Conservation (phyloP, 495 filamentous ascomycete species). For the Aspergillus nanangensis region DNA sequence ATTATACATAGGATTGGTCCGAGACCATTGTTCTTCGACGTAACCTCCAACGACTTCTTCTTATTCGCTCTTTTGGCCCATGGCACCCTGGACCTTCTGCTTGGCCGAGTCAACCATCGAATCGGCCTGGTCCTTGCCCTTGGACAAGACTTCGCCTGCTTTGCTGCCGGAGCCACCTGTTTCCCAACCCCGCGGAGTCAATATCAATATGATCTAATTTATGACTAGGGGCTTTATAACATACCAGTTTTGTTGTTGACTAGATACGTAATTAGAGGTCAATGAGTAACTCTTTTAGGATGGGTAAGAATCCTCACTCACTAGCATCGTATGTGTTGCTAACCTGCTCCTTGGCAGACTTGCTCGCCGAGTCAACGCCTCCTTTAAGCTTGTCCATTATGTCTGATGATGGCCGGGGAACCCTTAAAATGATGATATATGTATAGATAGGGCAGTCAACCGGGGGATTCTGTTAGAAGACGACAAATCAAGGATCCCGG, state of each 20-base stretch:
- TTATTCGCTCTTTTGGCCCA: background rate
- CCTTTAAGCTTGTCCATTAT: constrained; percentile 6
- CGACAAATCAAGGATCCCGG: too few relatives aligned
- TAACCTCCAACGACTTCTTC: too few relatives aligned
- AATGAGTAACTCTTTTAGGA: background rate
- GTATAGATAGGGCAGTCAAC: background rate
- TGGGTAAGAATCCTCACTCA: background rate
- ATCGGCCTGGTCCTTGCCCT: constrained; percentile 5
- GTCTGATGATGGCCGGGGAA: too few relatives aligned
- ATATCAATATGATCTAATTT: background rate
- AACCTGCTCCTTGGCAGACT: constrained; percentile 5
- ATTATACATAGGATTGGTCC: too few relatives aligned
- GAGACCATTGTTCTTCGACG: too few relatives aligned
- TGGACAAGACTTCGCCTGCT: background rate
- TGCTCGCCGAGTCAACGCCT: background rate
- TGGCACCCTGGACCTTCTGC: background rate
- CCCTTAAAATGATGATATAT: background rate
- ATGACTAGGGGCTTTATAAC: too few relatives aligned
- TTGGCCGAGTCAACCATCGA: constrained; percentile 1
- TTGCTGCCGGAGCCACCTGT: background rate
- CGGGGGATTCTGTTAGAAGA: background rate
- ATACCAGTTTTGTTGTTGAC: background rate
- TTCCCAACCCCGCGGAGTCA: background rate
- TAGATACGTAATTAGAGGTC: background rate
- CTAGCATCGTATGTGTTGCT: background rate